These are phyloP conservation scores for Syncephalastrum sp. DNA, from an alignment of 371 early-diverging fungal genomes.

Conservation along the genomic window DNA sequence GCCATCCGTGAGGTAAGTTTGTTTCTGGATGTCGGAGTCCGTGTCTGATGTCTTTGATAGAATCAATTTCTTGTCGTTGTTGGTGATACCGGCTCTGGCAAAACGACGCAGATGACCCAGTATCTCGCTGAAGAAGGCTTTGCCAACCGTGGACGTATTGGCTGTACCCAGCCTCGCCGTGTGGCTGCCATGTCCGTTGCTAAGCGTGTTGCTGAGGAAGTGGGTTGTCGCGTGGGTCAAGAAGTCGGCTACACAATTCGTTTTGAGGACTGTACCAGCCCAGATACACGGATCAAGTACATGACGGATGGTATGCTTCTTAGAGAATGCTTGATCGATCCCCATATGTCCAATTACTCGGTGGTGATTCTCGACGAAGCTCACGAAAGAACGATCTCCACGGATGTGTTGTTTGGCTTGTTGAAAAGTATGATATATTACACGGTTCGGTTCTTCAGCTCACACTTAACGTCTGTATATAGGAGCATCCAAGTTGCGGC, in stretches of 20 bases:
- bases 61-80: slow-evolving; percentile 93
- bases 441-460: neutral
- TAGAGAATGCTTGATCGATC: slow-evolving; percentile 93
- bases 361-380: slow-evolving; percentile 99
- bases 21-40: neutral
- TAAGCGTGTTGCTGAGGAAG: slow-evolving; percentile 98
- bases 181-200: slow-evolving; percentile 99
- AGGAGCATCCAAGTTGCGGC: slow-evolving; percentile 76
- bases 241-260: slow-evolving; percentile 99
- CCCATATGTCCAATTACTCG: slow-evolving; percentile 82
- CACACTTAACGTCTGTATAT: slow-evolving; percentile 1
- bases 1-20: slow-evolving; percentile 69
- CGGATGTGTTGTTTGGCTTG: slow-evolving; percentile 98
- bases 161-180: slow-evolving; percentile 99
- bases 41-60: slow-evolving; percentile 11
- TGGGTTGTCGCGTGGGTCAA: slow-evolving; percentile 91
- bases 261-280: slow-evolving; percentile 96
- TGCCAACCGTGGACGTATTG: slow-evolving; percentile 83
- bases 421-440: slow-evolving; percentile 62
- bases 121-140: slow-evolving; percentile 96
- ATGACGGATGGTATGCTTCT: slow-evolving; percentile 99
- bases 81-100: slow-evolving; percentile 99
- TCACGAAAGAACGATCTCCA: slow-evolving; percentile 97
- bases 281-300: slow-evolving; percentile 95
- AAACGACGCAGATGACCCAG: slow-evolving; percentile 99